Base-by-base conservation (phyloP, 352 stramenopile genomes). In the Poterioochromonas sp. region DNA sequence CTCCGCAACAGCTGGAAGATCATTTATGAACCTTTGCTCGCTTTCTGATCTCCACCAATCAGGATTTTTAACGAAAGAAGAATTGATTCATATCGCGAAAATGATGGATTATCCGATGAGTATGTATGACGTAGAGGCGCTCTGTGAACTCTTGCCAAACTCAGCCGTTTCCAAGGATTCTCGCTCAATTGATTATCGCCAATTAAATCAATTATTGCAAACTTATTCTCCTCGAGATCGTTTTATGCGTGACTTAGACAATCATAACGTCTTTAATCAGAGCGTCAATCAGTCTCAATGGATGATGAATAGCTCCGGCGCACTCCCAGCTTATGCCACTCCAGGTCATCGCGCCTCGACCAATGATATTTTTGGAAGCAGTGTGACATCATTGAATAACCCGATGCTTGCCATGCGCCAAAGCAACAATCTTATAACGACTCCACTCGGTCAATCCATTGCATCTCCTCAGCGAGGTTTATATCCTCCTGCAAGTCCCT, bases 91-190 rank as follows among this genome's bases (percentile, higher is more conserved):
- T 49, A 78, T 34, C 32, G 41, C 15, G 1, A 78, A 78, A 29
- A 78, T 78, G 71, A 78, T 78, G 71, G 71, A 65, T 47, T 63
- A 8, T 44, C 43, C 43, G 8, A 35, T 78, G 22, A 78, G 26
- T 20, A 12, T 12, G 8, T 11, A 64, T 40, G 71, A 78, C 18
- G 3, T 78, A 3, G 43, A 65, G 2, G 44, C 51, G 3, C 5
- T 78, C 0, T 34, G 15, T 40, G 71, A 78, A 37, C 47, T 78
- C 1, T 15, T 68, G 8, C 49, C 49, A 54, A 8, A 8, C 2
- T 0, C 0, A 5, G 40, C 22, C 5, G 65, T 78, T 8, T 2
- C 5, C 22, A 29, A 34, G 18, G 71, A 78, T 29, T 12, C 12
- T 8, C 3, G 22, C 1, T 43, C 18, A 15, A 53, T 78, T 32